phyloP scores from a whole-genome alignment of 768 basidiomycete genomes.

The Suillus cothurnatus region DNA sequence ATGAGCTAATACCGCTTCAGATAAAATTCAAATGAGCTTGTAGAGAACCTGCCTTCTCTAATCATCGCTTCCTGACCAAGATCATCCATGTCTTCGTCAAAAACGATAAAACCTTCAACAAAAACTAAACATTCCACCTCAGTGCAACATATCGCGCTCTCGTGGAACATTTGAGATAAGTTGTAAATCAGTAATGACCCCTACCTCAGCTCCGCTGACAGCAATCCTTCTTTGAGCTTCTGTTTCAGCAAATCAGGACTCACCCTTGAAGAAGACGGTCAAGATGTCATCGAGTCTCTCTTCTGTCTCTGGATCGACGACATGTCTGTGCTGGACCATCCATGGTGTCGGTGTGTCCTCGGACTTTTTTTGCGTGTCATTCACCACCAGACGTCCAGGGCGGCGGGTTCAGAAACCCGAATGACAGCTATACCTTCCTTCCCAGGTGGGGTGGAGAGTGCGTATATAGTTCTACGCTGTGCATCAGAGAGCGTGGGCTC shows the following conservation, averaged over 20 bases:
- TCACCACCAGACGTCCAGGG: conserved; percentile 57
- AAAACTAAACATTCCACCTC: conserved; percentile 73
- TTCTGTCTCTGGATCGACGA: conserved; percentile 61
- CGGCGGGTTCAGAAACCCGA: conserved; percentile 80
- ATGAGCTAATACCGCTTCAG: conserved; percentile 45
- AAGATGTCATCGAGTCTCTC: conserved; percentile 79
- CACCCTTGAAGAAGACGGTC: conserved; percentile 81
- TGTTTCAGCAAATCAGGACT: conserved; percentile 62
- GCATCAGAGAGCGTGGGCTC: conserved; percentile 42
- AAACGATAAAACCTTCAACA: conserved; percentile 90
- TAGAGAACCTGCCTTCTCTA: conserved; percentile 55
- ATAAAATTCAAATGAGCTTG: neutral
- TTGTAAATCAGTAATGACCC: conserved; percentile 27
- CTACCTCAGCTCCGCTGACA: conserved; percentile 64
- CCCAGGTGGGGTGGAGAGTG: conserved; percentile 84
- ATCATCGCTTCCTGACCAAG: conserved; percentile 77
- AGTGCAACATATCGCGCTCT: conserved; percentile 63
- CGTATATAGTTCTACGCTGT: conserved; percentile 80
- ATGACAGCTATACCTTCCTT: conserved; percentile 84
- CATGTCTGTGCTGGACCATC: conserved; percentile 68
- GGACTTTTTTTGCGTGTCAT: conserved; percentile 47
- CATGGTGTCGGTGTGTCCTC: conserved; percentile 52
- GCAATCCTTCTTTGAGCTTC: conserved; percentile 79
- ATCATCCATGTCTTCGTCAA: conserved; percentile 84
- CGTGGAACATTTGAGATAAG: conserved; percentile 24